Conservation (phyloP, 2,329 filamentous ascomycete genomes). For the Curvularia eragrostidis region DNA sequence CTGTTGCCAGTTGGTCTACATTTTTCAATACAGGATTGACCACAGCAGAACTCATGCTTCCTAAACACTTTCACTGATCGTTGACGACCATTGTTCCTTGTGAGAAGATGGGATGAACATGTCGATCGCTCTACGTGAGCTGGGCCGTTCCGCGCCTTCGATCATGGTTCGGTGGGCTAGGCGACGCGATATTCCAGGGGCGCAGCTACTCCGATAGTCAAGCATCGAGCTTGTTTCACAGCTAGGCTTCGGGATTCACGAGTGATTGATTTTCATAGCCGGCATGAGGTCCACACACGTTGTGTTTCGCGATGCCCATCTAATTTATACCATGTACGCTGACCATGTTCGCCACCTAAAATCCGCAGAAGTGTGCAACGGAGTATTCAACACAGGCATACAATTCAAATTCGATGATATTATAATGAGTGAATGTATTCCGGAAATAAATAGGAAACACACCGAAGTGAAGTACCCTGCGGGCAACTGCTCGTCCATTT, state of each 20-base stretch:
- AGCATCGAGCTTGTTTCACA: background rate
- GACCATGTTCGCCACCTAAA: background rate
- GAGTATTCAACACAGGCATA: background rate
- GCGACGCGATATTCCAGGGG: background rate
- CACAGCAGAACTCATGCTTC: background rate
- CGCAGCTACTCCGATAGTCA: background rate
- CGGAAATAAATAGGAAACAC: slow-evolving; percentile 5
- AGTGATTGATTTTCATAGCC: background rate
- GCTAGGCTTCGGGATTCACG: background rate
- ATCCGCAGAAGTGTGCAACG: background rate
- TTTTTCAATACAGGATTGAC: background rate
- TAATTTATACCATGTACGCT: background rate
- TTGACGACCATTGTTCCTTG: background rate
- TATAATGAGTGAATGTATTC: slow-evolving; percentile 9
- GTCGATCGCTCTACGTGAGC: background rate
- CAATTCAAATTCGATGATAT: background rate
- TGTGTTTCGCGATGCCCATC: background rate
- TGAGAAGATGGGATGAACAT: background rate
- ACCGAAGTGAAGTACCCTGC: slow-evolving; percentile 15
- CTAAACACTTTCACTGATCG: background rate
- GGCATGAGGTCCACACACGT: background rate
- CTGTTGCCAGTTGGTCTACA: slow-evolving; percentile 3
- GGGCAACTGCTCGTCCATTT: slow-evolving; percentile 10
- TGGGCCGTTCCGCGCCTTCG: background rate
- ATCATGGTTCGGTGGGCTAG: background rate